These are phyloP conservation scores for Flaveria sonorensis DNA, from an alignment of 129 eudicot species.

Conservation along the genomic window DNA sequence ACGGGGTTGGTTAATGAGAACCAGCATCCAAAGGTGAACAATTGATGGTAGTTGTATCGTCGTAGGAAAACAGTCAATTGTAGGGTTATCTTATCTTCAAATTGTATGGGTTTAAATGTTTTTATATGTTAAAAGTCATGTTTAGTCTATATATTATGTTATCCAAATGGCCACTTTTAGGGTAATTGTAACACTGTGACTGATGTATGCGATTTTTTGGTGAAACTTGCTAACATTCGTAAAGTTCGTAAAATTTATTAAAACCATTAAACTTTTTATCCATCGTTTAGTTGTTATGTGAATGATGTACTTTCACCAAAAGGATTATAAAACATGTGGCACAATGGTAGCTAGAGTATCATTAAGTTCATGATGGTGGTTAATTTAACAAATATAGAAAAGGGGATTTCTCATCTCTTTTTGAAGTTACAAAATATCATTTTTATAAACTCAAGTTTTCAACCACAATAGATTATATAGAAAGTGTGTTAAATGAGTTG, in stretches of 20 bases:
- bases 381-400: too few species aligned
- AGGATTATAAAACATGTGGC: neutral
- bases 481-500: too few species aligned
- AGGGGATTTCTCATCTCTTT: too few species aligned
- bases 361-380: too few species aligned
- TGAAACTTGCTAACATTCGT: neutral
- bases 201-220: neutral
- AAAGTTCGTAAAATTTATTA: neutral
- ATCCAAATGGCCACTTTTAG: neutral
- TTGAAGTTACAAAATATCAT: too few species aligned
- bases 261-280: neutral
- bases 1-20: constrained; percentile 39
- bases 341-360: neutral
- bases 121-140: neutral
- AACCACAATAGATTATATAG: too few species aligned
- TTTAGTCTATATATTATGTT: neutral
- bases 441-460: too few species aligned
- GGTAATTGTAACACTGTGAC: neutral
- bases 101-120: neutral
- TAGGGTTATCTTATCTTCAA: neutral
- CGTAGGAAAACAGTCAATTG: neutral
- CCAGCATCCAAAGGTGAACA: neutral
- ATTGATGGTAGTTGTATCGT: neutral
- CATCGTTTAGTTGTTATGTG: neutral
- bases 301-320: neutral